phyloP scores from a whole-genome alignment of 2,329 filamentous ascomycete genomes.

The Parastagonospora avenae region DNA sequence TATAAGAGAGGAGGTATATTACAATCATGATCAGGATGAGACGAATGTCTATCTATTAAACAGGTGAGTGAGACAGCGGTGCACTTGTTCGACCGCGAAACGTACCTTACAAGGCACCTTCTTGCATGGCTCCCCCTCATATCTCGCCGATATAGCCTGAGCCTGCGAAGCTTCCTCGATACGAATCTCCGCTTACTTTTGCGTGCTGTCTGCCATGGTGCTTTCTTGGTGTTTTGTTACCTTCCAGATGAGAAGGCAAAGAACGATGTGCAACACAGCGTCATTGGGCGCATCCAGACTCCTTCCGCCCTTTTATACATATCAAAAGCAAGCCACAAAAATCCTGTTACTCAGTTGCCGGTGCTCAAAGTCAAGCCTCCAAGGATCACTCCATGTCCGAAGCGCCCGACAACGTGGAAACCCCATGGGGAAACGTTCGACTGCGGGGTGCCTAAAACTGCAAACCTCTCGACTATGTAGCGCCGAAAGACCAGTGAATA shows the following conservation, averaged over 20 bases:
- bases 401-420: background rate
- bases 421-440: background rate
- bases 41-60: conserved; percentile 34
- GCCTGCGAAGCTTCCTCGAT: background rate
- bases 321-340: no score
- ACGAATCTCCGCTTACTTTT: background rate
- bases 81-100: background rate
- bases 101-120: background rate
- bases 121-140: background rate
- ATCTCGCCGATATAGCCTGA: background rate
- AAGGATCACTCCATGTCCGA: background rate
- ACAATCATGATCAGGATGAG: conserved; percentile 37
- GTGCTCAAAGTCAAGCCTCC: background rate
- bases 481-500: background rate
- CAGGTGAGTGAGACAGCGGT: no score
- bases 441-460: background rate
- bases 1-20: conserved; percentile 42
- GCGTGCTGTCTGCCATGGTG: background rate
- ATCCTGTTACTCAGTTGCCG: background rate
- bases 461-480: background rate
- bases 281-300: no score
- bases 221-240: background rate
- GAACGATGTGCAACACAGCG: no score
- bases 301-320: no score
- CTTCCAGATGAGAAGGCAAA: no score